phyloP scores from a whole-genome alignment of 23 red algal genomes.

The Gracilaria caudata region DNA sequence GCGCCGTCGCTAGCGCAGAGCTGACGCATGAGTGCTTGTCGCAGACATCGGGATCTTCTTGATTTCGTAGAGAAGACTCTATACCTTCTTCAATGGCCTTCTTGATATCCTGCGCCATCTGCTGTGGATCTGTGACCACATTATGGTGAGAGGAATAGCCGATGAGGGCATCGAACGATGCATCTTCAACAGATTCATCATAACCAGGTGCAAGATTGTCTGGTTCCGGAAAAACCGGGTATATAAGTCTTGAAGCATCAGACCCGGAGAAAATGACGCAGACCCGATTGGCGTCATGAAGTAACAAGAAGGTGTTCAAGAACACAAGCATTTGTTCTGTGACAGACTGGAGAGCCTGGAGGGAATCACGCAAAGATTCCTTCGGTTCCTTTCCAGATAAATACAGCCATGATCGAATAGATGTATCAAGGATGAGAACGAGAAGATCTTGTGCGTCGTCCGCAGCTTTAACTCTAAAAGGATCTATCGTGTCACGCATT shows the following conservation, averaged over 20 bases:
- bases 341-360: constrained; percentile 31
- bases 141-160: constrained; percentile 27
- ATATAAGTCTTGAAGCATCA: constrained; percentile 9
- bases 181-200: constrained; percentile 40
- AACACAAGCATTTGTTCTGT: constrained; percentile 67
- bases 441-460: constrained; percentile 63
- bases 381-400: background rate
- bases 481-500: constrained; percentile 42
- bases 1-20: constrained; percentile 52
- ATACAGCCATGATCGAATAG: constrained; percentile 37
- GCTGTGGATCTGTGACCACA: background rate
- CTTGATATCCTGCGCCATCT: constrained; percentile 13
- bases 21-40: constrained; percentile 32
- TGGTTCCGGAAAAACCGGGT: constrained; percentile 41
- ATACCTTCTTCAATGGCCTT: constrained; percentile 43
- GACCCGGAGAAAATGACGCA: constrained; percentile 54
- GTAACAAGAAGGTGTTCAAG: constrained; percentile 70
- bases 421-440: constrained; percentile 55
- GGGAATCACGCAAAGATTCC: background rate
- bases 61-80: constrained; percentile 3
- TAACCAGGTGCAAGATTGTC: constrained; percentile 32
- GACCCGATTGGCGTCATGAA: constrained; percentile 66
- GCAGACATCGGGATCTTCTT: constrained; percentile 6
- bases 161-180: constrained; percentile 5
- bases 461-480: constrained; percentile 52